Conservation (phyloP, 345 rosid genomes). For the Heritiera littoralis region DNA sequence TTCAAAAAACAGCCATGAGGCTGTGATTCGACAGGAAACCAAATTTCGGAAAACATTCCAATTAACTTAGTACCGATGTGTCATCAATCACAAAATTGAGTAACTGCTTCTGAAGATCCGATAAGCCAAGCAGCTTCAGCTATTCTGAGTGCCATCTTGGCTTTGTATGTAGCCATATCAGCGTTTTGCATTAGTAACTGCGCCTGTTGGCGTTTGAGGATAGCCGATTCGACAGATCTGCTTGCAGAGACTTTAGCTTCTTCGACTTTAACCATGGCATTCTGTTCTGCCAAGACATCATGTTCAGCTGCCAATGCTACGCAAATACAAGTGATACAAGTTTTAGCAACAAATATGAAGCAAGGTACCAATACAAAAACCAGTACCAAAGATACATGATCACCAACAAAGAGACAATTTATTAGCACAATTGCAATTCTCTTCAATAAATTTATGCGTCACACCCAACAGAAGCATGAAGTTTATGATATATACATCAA, state of each 20-base stretch:
- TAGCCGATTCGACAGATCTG: slow-evolving; percentile 47
- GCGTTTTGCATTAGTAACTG: slow-evolving; percentile 76
- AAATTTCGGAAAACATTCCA: not conserved
- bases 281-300: slow-evolving; percentile 51
- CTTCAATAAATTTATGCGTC: not conserved
- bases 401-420: not conserved
- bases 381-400: not conserved
- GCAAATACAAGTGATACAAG: not conserved
- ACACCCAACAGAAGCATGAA: not conserved
- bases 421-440: not conserved
- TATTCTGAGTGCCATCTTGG: slow-evolving; percentile 61
- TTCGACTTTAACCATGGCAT: slow-evolving; percentile 44
- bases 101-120: slow-evolving; percentile 35
- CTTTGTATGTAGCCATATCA: slow-evolving; percentile 77
- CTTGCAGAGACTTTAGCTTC: slow-evolving; percentile 52
- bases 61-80: not conserved
- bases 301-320: slow-evolving; percentile 50
- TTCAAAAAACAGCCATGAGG: slow-evolving; percentile 12
- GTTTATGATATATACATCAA: not conserved
- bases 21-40: not conserved
- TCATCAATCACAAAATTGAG: not conserved
- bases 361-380: not conserved
- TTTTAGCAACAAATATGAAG: not conserved
- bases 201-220: slow-evolving; percentile 58
- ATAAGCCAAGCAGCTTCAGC: slow-evolving; percentile 55